Evolutionary conservation across 2,329 filamentous ascomycete species (phyloP).

Genomic region (Fusarium pilosicola): DNA sequence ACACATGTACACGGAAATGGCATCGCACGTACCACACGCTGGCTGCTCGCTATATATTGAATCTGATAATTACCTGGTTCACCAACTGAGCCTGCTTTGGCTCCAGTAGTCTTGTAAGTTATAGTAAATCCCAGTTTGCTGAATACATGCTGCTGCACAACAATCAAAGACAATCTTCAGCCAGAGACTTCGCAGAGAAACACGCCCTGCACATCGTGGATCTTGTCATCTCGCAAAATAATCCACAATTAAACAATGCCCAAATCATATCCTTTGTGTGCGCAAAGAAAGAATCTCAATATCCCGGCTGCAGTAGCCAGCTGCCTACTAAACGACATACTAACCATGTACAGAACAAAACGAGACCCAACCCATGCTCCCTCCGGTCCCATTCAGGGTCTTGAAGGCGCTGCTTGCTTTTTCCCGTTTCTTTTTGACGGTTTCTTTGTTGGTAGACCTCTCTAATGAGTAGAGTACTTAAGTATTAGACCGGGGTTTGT

Average conservation of each 20-base stretch:
- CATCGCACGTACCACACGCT: slow-evolving; percentile 26
- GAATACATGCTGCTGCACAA: background rate
- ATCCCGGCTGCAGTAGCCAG: slow-evolving; percentile 1
- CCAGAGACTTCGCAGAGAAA: background rate
- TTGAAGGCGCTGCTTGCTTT: slow-evolving; percentile 7
- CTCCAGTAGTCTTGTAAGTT: background rate
- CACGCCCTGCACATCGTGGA: background rate
- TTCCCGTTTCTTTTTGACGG: background rate
- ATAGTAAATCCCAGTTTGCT: slow-evolving; percentile 1
- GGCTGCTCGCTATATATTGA: background rate
- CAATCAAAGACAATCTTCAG: background rate
- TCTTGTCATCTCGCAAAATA: background rate
- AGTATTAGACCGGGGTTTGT: background rate
- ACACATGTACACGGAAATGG: background rate
- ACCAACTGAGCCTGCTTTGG: slow-evolving; percentile 1
- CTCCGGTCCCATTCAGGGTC: slow-evolving; percentile 16
- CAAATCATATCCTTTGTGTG: background rate
- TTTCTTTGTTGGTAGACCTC: slow-evolving; percentile 3
- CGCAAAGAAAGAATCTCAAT: slow-evolving; percentile 8
- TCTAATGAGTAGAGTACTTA: background rate
- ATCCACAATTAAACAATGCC: background rate
- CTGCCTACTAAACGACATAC: background rate
- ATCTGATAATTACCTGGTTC: background rate
- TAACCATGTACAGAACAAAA: slow-evolving; percentile 9
- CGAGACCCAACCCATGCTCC: slow-evolving; percentile 20